Evolutionary conservation across 2,329 filamentous ascomycete genomes (phyloP), one percentile per base, ranked within the genome.

Genomic region (Coniella lustricola): DNA sequence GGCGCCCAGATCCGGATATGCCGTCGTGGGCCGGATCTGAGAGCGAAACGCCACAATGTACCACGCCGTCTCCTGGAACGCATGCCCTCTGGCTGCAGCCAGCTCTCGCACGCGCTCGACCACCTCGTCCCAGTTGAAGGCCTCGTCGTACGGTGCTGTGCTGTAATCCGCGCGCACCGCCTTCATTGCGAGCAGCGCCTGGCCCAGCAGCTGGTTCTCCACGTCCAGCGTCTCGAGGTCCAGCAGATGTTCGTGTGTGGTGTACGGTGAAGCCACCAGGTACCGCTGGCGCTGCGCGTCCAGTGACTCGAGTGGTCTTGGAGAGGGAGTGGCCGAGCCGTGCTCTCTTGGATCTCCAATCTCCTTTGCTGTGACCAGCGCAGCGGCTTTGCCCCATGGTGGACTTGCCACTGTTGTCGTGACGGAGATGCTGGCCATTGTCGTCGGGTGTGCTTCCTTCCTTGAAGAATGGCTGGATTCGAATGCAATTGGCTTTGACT

Each of bases 31-130:
- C 33, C 82, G 81, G 48, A 95, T 79, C 55, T 74, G 77, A 5
- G 86, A 91, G 14, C 87, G 78, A 67, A 95, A 95, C 4, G 84
- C 84, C 35, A 95, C 89, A 48, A 93, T 82, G 67, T 91, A 95
- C 69, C 91, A 95, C 22, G 71, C 74, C 43, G 74, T 76, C 51
- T 75, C 70, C 46, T 71, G 75, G 81, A 85, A 91, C 2, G 49
- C 52, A 54, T 75, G 67, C 5, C 67, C 67, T 12, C 74, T 73
- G 8, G 67, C 62, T 3, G 58, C 56, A 10, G 72, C 67, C 3
- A 90, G 69, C 2, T 69, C 60, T 49, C 68, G 73, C 44, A 93
- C 67, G 29, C 76, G 68, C 3, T 69, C 66, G 10, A 93, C 70
- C 13, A 89, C 74, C 36, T 77, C 68, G 3, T 63, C 53, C 82